phyloP scores from a whole-genome alignment of 2,329 filamentous ascomycete species.

The Cercospora citrullina region DNA sequence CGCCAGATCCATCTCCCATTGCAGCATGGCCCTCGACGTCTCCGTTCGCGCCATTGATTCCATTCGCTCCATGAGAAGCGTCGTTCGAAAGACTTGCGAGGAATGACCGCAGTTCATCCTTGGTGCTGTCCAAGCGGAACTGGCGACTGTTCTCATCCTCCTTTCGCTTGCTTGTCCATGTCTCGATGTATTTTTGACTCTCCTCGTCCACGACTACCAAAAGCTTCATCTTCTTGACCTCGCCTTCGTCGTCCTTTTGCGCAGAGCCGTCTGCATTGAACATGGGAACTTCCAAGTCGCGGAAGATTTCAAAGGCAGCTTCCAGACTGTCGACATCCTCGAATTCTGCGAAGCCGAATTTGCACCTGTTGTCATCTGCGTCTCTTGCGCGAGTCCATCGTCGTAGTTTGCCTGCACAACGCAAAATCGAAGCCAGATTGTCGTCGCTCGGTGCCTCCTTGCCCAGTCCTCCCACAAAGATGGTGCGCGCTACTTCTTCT shows the following conservation, averaged over 20 bases:
- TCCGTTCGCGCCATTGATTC: constrained; percentile 21
- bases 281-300: constrained; percentile 76
- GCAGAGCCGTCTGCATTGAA: constrained; percentile 49
- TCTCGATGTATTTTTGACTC: constrained; percentile 80
- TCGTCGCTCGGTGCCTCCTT: constrained; percentile 75
- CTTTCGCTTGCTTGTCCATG: constrained; percentile 67
- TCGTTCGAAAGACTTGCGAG: constrained; percentile 74
- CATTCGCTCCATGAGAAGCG: constrained; percentile 36
- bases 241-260: constrained; percentile 45
- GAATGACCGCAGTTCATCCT: constrained; percentile 65
- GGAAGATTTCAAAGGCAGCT: constrained; percentile 80
- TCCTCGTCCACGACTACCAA: constrained; percentile 73
- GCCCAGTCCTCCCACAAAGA: constrained; percentile 86
- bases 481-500: constrained; percentile 87
- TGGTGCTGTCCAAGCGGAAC: constrained; percentile 69
- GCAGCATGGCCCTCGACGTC: constrained; percentile 26
- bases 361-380: constrained; percentile 76
- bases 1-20: constrained; percentile 32
- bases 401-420: constrained; percentile 70
- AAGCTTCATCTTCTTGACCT: constrained; percentile 37
- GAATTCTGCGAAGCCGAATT: constrained; percentile 94
- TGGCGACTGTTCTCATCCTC: constrained; percentile 64
- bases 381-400: constrained; percentile 81
- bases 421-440: constrained; percentile 74
- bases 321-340: constrained; percentile 87